A percentile compares a stretch with the other conserved stretches of the same genome.
These are phyloP conservation scores for Nissolia schottii DNA, from an alignment of 306 rosid species.

Conservation along the genomic window DNA sequence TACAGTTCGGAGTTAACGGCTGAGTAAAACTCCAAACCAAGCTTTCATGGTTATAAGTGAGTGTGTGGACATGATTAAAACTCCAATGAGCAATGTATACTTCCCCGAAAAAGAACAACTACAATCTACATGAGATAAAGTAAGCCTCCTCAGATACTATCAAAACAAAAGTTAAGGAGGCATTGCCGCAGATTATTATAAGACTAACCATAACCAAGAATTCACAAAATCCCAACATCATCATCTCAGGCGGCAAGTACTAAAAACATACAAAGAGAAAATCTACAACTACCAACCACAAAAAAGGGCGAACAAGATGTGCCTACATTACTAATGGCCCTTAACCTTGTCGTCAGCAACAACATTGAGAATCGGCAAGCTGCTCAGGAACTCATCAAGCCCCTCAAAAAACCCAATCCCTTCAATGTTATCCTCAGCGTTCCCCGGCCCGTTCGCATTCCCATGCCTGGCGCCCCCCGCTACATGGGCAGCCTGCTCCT, in stretches of 20 bases:
- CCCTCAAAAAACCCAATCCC: slow-evolving; percentile 92
- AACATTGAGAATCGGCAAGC: slow-evolving; percentile 86
- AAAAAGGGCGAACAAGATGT: slow-evolving; percentile 7
- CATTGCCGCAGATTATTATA: slow-evolving; percentile 20
- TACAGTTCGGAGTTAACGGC: neutral
- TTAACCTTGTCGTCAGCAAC: slow-evolving; percentile 84
- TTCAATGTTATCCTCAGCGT: slow-evolving; percentile 79
- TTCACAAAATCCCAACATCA: slow-evolving; percentile 14
- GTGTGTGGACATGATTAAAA: neutral
- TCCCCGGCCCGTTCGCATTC: slow-evolving; percentile 34
- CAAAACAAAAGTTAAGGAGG: slow-evolving; percentile 17
- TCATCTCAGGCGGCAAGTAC: slow-evolving; percentile 11
- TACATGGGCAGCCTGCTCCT: slow-evolving; percentile 52
- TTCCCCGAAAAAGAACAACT: neutral
- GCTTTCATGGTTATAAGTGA: neutral
- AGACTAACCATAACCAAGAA: slow-evolving; percentile 14
- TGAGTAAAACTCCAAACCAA: neutral
- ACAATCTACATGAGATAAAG: neutral
- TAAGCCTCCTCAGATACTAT: neutral
- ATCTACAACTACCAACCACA: slow-evolving; percentile 42
- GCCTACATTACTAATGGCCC: slow-evolving; percentile 49
- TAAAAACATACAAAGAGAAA: slow-evolving; percentile 27
- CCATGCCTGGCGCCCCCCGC: slow-evolving; percentile 33
- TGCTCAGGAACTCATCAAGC: slow-evolving; percentile 87
- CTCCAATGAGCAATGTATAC: slow-evolving; percentile 14